Conservation (phyloP, 1,139 yeast species). For the Yamadazyma sp. region DNA sequence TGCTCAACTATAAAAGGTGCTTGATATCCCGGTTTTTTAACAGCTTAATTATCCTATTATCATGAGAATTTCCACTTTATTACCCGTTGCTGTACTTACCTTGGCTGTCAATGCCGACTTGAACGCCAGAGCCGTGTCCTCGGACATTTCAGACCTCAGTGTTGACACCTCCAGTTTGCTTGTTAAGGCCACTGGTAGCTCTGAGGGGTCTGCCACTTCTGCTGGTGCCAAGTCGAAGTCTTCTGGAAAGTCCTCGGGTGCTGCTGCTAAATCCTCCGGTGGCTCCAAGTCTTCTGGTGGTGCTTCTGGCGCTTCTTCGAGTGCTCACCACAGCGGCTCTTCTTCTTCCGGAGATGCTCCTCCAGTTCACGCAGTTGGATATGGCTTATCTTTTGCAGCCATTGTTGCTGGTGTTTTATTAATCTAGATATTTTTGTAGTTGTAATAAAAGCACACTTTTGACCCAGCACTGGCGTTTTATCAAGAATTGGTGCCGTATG, state of each 20-base stretch:
- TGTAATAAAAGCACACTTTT: neutral
- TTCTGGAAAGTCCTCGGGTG: neutral
- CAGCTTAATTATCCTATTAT: neutral
- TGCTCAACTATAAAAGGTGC: neutral
- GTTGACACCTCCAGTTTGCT: conserved; percentile 8
- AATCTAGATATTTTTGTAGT: conserved; percentile 8
- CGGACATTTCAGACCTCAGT: conserved; percentile 13
- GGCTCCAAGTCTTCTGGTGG: conserved; percentile 8
- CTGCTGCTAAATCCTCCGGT: conserved; percentile 12
- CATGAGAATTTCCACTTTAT: conserved; percentile 19
- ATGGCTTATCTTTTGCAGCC: conserved; percentile 16
- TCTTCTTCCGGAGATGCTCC: conserved; percentile 9
- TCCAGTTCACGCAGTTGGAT: conserved; percentile 11
- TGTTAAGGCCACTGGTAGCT: conserved; percentile 13
- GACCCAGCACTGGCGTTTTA: too few relatives aligned
- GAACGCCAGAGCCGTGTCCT: conserved; percentile 11
- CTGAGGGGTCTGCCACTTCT: too few relatives aligned
- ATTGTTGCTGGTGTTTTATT: conserved; percentile 17
- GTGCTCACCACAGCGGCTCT: conserved; percentile 6
- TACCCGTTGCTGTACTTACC: conserved; percentile 15
- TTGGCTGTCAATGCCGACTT: conserved; percentile 17
- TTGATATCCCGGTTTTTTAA: neutral
- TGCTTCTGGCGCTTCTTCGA: conserved; percentile 9
- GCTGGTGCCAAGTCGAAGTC: conserved; percentile 8
- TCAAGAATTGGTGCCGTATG: too few relatives aligned